Evolutionary conservation across 768 basidiomycete genomes (phyloP), one percentile per base, ranked within the genome.

Genomic region (Termitomyces bulborhizus): DNA sequence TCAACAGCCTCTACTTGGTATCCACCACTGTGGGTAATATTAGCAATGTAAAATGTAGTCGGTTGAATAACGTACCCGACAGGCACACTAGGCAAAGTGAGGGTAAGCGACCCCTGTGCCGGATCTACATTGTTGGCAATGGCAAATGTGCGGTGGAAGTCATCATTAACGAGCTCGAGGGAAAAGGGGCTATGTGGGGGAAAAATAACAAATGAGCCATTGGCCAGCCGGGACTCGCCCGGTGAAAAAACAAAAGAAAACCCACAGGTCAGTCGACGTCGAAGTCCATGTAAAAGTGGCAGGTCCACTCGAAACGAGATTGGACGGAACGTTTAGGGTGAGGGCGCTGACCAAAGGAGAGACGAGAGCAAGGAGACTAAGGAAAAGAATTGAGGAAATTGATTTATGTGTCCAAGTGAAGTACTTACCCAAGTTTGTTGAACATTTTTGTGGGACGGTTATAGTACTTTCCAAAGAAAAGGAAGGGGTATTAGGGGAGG

Each of bases 91-190:
- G 83, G 83, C 3, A 86, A 56, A 0, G 49, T 39, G n/a, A 86
- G 13, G 0, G 71, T 72, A 2, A 78, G 1, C 1, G 60, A 37
- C 71, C 4, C 50, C 12, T 1, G 69, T 40, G 0, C 6, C 0
- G 80, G 71, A 21, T 70, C 54, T 1, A 87, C 71, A 56, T 80
- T 82, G 73, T 78, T 84, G 12, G 75, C 77, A 53, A 88, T 73
- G 45, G 78, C 84, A 46, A 76, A 80, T 0, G 72, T 52, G 53
- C 80, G 68, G 69, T 85, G 71, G 76, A 86, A 87, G 0, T 29
- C 24, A 0, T 60, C 16, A 67, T 84, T 82, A 46, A 59, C 49
- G 53, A 87, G 68, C 65, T 80, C 73, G 15, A 86, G 34, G 18
- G 76, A 70, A 62, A 77, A 81, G 4, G 54, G 50, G 0, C 71